Evolutionary conservation across 2,329 filamentous ascomycete genomes (phyloP).

Genomic region (Sclerotinia nivalis): DNA sequence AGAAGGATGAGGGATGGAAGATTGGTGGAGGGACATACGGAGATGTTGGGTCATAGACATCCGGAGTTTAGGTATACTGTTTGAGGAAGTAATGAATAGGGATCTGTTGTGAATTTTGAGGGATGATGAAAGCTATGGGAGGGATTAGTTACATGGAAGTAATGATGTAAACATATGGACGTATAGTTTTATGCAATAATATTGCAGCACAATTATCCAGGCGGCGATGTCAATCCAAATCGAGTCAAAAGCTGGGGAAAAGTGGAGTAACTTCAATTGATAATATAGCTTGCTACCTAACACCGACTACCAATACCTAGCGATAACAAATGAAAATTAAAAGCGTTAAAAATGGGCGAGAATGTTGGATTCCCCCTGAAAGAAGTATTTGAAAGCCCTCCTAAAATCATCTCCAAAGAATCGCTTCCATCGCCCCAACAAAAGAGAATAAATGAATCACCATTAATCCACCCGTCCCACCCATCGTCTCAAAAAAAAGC

Average conservation of each 20-base stretch:
- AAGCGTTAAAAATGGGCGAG: not conserved
- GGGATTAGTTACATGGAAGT: too few relatives aligned
- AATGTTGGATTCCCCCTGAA: constrained; percentile 18
- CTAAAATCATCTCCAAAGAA: constrained; percentile 11
- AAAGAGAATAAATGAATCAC: not conserved
- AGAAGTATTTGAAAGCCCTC: constrained; percentile 9
- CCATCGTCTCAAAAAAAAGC: not conserved
- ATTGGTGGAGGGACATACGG: constrained; percentile 58
- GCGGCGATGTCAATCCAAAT: not conserved
- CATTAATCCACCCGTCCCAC: not conserved
- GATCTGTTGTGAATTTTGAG: too few relatives aligned
- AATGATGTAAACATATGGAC: not conserved
- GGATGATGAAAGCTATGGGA: too few relatives aligned
- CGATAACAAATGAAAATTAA: not conserved
- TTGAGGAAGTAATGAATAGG: constrained; percentile 38
- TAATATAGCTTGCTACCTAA: constrained; percentile 1
- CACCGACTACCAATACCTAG: constrained; percentile 2
- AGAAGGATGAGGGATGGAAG: constrained; percentile 63
- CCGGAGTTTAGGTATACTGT: constrained; percentile 71
- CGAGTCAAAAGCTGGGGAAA: too few relatives aligned
- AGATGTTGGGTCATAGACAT: constrained; percentile 70
- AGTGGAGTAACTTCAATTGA: not conserved
- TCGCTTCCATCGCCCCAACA: too few relatives aligned
- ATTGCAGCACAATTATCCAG: not conserved
- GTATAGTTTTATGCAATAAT: not conserved